These are phyloP conservation scores for Cercospora berteroae DNA, from an alignment of 2,329 filamentous ascomycete species.

Conservation along the genomic window DNA sequence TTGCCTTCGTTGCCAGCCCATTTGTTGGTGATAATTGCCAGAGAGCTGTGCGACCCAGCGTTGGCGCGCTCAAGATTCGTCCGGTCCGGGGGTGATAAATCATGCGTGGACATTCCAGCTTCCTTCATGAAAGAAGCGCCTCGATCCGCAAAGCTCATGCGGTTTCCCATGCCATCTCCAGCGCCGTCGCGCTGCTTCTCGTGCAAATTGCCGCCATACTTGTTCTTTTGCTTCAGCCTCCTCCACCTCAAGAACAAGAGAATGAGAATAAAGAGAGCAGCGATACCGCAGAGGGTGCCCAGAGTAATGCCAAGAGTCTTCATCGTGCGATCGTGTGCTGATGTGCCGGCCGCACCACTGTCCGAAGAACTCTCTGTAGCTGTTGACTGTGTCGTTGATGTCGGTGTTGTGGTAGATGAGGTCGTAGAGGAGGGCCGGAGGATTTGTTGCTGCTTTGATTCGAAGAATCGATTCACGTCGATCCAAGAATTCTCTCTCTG, in stretches of 20 bases:
- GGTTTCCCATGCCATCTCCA: conserved; percentile 24
- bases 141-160: conserved; percentile 52
- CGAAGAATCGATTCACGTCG: conserved; percentile 65
- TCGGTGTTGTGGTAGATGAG: conserved; percentile 39
- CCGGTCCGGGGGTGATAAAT: conserved; percentile 26
- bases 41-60: conserved; percentile 38
- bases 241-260: conserved; percentile 66
- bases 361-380: conserved; percentile 30
- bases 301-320: conserved; percentile 77
- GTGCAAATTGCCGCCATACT: conserved; percentile 41
- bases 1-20: conserved; percentile 52
- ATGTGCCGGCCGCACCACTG: conserved; percentile 35
- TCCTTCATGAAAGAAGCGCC: conserved; percentile 55
- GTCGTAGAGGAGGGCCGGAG: conserved; percentile 31
- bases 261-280: conserved; percentile 67
- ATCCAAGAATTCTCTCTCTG: conserved; percentile 73
- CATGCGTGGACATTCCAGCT: conserved; percentile 44
- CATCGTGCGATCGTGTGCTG: conserved; percentile 49
- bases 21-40: conserved; percentile 56
- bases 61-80: conserved; percentile 17
- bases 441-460: conserved; percentile 42
- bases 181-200: conserved; percentile 38
- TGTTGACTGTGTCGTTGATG: conserved; percentile 39
- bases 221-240: conserved; percentile 56
- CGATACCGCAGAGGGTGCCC: conserved; percentile 74